These are phyloP conservation scores for Euphorbia celastroides DNA, from an alignment of 441 rosid genomes.

Conservation along the genomic window DNA sequence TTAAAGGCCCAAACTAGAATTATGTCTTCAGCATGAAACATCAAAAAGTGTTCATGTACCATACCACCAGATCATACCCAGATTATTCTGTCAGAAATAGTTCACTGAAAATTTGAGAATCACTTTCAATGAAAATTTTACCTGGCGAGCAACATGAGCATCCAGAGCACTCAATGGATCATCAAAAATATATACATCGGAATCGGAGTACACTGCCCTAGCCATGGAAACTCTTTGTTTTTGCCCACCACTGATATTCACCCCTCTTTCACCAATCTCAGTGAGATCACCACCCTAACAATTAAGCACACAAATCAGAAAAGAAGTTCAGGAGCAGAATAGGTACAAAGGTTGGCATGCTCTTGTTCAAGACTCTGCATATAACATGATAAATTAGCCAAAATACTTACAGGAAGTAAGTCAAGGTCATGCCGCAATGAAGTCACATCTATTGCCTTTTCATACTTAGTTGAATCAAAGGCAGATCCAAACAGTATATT, in stretches of 20 bases:
- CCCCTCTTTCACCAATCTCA: constrained; percentile 98
- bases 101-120: neutral
- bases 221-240: constrained; percentile 99
- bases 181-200: constrained; percentile 90
- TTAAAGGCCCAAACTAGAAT: neutral
- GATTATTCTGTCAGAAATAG: constrained; percentile 4
- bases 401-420: constrained; percentile 74
- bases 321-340: constrained; percentile 17
- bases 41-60: neutral
- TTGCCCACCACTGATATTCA: constrained; percentile 97
- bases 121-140: constrained; percentile 46
- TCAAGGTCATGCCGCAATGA: constrained; percentile 87
- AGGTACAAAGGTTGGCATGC: constrained; percentile 7
- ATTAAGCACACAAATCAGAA: constrained; percentile 23
- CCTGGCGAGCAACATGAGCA: constrained; percentile 93
- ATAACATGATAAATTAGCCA: constrained; percentile 5
- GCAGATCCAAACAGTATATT: constrained; percentile 81
- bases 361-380: constrained; percentile 11
- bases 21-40: constrained; percentile 6
- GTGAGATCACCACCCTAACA: constrained; percentile 80
- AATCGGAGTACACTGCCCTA: constrained; percentile 87
- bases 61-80: neutral
- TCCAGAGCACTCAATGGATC: constrained; percentile 99
- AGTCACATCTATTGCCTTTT: constrained; percentile 72
- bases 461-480: constrained; percentile 55